A percentile compares a stretch with the other conserved stretches of the same genome.
phyloP scores from a whole-genome alignment of 768 basidiomycete genomes.

The Kwoniella mangroviensis region DNA sequence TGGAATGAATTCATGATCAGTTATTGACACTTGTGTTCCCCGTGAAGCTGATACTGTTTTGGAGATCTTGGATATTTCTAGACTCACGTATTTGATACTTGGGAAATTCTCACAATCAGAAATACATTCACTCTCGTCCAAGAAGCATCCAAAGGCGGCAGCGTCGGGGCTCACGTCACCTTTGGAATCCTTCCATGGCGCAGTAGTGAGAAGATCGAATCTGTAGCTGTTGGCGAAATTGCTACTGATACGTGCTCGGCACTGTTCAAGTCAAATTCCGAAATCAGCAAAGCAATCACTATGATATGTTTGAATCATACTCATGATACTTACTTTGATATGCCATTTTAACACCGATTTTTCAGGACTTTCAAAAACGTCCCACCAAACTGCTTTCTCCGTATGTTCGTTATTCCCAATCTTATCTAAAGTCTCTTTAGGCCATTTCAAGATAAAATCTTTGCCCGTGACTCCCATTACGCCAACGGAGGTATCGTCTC shows the following conservation, averaged over 20 bases:
- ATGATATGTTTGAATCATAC: too few species aligned
- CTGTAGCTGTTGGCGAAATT: not conserved
- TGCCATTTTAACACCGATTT: not conserved
- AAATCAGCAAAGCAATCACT: not conserved
- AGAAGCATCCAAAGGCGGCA: not conserved
- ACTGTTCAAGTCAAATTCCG: not conserved
- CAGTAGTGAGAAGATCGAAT: not conserved
- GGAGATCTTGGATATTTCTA: not conserved
- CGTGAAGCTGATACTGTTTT: not conserved
- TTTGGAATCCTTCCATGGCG: not conserved
- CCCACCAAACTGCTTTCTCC: conserved; percentile 6
- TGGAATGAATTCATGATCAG: too few species aligned
- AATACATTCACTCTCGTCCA: not conserved
- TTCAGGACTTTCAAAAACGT: not conserved
- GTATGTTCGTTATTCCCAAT: not conserved
- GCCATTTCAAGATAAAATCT: not conserved
- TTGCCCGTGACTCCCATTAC: not conserved
- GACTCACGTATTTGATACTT: not conserved
- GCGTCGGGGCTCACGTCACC: not conserved
- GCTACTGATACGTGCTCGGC: not conserved
- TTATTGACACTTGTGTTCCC: too few species aligned
- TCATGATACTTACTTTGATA: not conserved
- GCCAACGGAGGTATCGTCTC: not conserved
- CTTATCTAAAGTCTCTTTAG: not conserved
- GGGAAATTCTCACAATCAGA: not conserved